phyloP scores from a whole-genome alignment of 2,329 filamentous ascomycete species.

The Bipolaris bicolor region DNA sequence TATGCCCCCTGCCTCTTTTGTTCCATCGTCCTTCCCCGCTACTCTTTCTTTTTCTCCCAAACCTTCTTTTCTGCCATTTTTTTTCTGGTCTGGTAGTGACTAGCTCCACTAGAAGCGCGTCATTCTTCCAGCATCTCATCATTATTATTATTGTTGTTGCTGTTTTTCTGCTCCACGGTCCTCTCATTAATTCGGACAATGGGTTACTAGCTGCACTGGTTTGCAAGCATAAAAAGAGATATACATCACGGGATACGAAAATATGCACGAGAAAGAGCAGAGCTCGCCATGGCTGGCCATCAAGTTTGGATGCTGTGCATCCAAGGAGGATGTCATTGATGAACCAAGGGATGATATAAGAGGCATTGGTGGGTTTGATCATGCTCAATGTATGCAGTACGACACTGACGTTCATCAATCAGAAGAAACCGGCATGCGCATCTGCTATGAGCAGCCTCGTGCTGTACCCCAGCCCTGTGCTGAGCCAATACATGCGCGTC shows the following conservation, averaged over 20 bases:
- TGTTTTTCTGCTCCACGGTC: slow-evolving; percentile 9
- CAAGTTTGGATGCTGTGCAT: slow-evolving; percentile 48
- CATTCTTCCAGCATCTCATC: background rate
- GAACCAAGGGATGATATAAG: slow-evolving; percentile 28
- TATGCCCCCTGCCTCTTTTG: slow-evolving; percentile 4
- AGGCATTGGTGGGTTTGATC: slow-evolving; percentile 37
- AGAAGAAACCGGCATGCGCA: slow-evolving; percentile 35
- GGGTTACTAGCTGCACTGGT: slow-evolving; percentile 37
- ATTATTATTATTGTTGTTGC: background rate
- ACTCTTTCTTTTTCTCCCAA: slow-evolving; percentile 4
- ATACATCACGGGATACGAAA: slow-evolving; percentile 24
- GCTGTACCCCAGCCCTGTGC: slow-evolving; percentile 36
- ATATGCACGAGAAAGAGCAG: slow-evolving; percentile 22
- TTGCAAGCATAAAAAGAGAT: slow-evolving; percentile 28
- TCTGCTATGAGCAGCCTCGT: slow-evolving; percentile 46
- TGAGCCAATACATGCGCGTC: slow-evolving; percentile 38
- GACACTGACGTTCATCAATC: slow-evolving; percentile 23
- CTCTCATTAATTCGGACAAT: slow-evolving; percentile 16
- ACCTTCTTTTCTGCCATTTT: slow-evolving; percentile 4
- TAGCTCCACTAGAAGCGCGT: slow-evolving; percentile 7
- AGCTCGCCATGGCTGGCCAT: slow-evolving; percentile 45
- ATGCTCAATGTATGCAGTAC: slow-evolving; percentile 10
- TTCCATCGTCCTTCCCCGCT: slow-evolving; percentile 14
- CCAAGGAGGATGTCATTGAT: slow-evolving; percentile 36
- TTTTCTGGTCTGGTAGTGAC: slow-evolving; percentile 15